Conservation (phyloP, 2,329 filamentous ascomycete genomes). For the Colletotrichum lentis region DNA sequence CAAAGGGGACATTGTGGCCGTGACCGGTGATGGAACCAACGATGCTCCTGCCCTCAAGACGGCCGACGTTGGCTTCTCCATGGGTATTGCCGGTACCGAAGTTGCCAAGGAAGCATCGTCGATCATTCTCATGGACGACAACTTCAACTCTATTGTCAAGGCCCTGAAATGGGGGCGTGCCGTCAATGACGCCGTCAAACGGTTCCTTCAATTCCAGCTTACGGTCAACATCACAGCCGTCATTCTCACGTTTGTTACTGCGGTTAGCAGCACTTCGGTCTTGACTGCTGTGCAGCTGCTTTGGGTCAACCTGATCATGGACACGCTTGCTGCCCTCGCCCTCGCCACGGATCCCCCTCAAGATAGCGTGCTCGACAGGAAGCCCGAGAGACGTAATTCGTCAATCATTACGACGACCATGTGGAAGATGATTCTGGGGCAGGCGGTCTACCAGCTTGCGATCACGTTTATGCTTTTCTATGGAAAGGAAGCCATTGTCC, state of each 20-base stretch:
- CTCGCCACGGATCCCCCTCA: slow-evolving; percentile 91
- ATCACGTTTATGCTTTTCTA: slow-evolving; percentile 85
- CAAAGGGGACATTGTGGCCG: slow-evolving; percentile 78
- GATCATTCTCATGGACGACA: slow-evolving; percentile 88
- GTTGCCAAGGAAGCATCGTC: slow-evolving; percentile 86
- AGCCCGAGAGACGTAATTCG: slow-evolving; percentile 66
- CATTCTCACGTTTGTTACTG: slow-evolving; percentile 84
- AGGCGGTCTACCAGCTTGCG: slow-evolving; percentile 87
- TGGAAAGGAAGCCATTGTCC: slow-evolving; percentile 57
- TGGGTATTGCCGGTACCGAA: slow-evolving; percentile 85
- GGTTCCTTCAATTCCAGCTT: slow-evolving; percentile 79
- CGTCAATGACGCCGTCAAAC: slow-evolving; percentile 80
- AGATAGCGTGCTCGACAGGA: slow-evolving; percentile 80
- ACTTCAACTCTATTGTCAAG: slow-evolving; percentile 86
- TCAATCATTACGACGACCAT: slow-evolving; percentile 84
- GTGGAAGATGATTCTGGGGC: slow-evolving; percentile 99
- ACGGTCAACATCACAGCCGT: slow-evolving; percentile 94
- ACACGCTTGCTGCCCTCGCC: slow-evolving; percentile 89
- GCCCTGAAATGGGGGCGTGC: slow-evolving; percentile 82
- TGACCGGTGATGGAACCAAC: slow-evolving; percentile 85
- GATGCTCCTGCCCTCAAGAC: slow-evolving; percentile 83
- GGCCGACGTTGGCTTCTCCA: slow-evolving; percentile 84
- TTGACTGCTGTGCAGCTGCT: slow-evolving; percentile 89
- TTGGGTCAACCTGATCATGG: slow-evolving; percentile 98
- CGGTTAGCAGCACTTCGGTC: slow-evolving; percentile 76